Conservation (phyloP, 1,139 yeast species). For the Candida tropicalis region DNA sequence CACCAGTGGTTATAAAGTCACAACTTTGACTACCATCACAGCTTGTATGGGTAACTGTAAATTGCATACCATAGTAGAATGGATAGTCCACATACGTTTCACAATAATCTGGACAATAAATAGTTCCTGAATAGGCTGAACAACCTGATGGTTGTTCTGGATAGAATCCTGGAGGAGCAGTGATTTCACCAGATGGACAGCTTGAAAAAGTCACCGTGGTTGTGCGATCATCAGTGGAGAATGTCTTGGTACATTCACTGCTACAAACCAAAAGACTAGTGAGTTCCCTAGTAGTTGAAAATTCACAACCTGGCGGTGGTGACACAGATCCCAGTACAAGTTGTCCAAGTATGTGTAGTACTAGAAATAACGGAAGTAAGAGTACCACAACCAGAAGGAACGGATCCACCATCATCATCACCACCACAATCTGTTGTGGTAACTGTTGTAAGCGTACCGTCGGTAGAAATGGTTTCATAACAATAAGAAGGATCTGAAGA, state of each 20-base stretch:
- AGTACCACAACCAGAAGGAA: conserved; percentile 4
- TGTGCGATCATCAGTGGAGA: background rate
- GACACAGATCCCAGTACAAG: background rate
- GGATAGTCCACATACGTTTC: background rate
- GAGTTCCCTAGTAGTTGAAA: background rate
- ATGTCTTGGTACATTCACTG: background rate
- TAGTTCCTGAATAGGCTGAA: background rate
- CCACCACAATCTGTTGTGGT: background rate
- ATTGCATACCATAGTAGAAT: background rate
- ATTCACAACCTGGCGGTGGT: background rate
- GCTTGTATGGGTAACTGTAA: background rate
- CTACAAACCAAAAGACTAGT: background rate
- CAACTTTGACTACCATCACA: background rate
- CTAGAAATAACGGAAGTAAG: background rate
- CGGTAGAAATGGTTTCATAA: background rate
- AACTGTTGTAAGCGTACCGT: background rate
- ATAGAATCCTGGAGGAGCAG: background rate
- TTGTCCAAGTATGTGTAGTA: background rate
- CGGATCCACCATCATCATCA: background rate
- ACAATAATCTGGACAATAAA: background rate
- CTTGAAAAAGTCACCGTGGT: background rate
- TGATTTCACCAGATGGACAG: background rate
- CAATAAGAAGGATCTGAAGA: background rate
- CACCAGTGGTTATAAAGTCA: background rate
- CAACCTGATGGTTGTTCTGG: background rate